These are phyloP conservation scores for Kentomonas sorsogonicus DNA, from an alignment of 208 protist genomes.

Conservation along the genomic window DNA sequence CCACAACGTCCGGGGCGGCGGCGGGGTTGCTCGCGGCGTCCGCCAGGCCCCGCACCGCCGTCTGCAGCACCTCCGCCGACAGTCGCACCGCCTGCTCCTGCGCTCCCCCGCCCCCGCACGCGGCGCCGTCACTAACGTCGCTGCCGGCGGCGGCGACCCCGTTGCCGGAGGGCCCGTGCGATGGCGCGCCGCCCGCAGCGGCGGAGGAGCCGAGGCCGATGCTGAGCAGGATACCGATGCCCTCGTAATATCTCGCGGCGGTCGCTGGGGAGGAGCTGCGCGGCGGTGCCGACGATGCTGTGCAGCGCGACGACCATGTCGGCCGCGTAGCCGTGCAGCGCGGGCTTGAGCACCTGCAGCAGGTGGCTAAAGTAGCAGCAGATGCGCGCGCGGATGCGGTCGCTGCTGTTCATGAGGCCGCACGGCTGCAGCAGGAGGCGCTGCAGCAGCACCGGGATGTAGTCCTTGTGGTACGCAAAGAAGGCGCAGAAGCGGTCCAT, in stretches of 20 bases:
- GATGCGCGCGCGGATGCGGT: conserved; percentile 47
- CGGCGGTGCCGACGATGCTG: conserved; percentile 36
- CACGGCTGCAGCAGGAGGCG: conserved; percentile 54
- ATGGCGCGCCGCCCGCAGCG: too few species aligned
- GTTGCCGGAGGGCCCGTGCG: too few species aligned
- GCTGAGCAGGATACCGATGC: conserved; percentile 55
- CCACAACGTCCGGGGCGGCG: neutral
- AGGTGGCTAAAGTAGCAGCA: conserved; percentile 73
- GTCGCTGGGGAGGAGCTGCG: conserved; percentile 36
- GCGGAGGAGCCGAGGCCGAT: conserved; percentile 24
- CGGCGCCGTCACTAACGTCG: conserved; percentile 3
- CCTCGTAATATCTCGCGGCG: conserved; percentile 68
- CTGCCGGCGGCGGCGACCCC: neutral
- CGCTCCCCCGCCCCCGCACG: too few species aligned
- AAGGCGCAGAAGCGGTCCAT: conserved; percentile 67
- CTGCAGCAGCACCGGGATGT: conserved; percentile 58
- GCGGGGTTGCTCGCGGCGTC: neutral
- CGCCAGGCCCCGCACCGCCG: conserved; percentile 4
- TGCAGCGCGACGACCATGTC: conserved; percentile 61
- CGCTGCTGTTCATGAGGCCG: conserved; percentile 57
- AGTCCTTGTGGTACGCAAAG: conserved; percentile 49
- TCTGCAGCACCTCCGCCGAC: too few species aligned
- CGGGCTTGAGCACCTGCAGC: conserved; percentile 38
- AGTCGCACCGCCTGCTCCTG: too few species aligned
- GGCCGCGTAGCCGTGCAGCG: conserved; percentile 31